A percentile compares a stretch with the other conserved stretches of the same genome.
Conservation (phyloP, 495 filamentous ascomycete species). For the Aspergillus biplanus region DNA sequence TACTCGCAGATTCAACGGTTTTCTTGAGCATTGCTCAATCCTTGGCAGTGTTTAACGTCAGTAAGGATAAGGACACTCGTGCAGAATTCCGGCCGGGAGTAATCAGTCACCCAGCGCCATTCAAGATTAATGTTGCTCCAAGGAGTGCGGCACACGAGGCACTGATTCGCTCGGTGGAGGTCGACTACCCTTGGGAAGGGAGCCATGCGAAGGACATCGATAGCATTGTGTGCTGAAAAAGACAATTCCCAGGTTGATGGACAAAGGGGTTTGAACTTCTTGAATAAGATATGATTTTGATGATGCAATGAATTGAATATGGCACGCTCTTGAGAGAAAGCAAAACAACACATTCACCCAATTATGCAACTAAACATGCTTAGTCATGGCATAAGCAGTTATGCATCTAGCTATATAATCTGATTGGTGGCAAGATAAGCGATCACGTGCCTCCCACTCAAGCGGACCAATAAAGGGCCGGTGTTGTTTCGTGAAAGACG, state of each 20-base stretch:
- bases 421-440: no score
- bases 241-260: no score
- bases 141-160: slow-evolving; percentile 34
- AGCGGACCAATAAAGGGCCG: no score
- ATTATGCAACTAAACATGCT: no score
- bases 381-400: no score
- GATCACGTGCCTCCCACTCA: no score
- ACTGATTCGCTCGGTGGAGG: slow-evolving; percentile 42
- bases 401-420: no score
- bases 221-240: not conserved
- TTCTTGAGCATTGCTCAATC: slow-evolving; percentile 54
- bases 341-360: no score
- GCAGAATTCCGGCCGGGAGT: slow-evolving; percentile 39
- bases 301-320: not conserved
- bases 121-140: slow-evolving; percentile 32
- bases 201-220: slow-evolving; percentile 35
- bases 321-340: no score
- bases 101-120: slow-evolving; percentile 43
- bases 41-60: slow-evolving; percentile 57
- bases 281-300: not conserved
- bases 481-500: no score
- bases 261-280: no score
- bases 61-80: slow-evolving; percentile 29
- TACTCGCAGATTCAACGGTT: slow-evolving; percentile 60
- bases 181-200: slow-evolving; percentile 47